Conservation (phyloP, 2,329 filamentous ascomycete species). For the Epichloe festucae region DNA sequence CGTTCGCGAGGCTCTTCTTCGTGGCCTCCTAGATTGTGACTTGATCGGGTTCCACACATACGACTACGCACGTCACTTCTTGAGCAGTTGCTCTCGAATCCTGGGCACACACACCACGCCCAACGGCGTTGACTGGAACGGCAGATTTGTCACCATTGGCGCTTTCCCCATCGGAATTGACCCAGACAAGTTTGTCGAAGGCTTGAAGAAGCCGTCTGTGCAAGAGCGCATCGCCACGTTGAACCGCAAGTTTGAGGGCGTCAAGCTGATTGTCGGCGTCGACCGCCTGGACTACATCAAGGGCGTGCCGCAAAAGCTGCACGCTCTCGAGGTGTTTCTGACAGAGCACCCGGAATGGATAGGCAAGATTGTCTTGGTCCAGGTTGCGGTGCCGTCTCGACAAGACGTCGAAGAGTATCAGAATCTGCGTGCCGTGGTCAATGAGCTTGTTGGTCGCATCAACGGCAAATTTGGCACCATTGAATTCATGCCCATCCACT, state of each 20-base stretch:
- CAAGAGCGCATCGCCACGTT: slow-evolving; percentile 76
- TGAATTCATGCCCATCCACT: slow-evolving; percentile 98
- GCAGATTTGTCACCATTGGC: slow-evolving; percentile 78
- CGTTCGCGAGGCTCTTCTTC: slow-evolving; percentile 76
- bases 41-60: slow-evolving; percentile 97
- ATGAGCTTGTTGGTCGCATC: slow-evolving; percentile 91
- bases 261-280: slow-evolving; percentile 93
- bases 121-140: slow-evolving; percentile 83
- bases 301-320: slow-evolving; percentile 92
- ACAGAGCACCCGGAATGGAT: slow-evolving; percentile 98
- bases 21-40: slow-evolving; percentile 84
- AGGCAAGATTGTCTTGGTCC: slow-evolving; percentile 89
- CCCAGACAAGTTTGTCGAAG: slow-evolving; percentile 89
- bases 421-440: slow-evolving; percentile 87
- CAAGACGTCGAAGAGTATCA: slow-evolving; percentile 98
- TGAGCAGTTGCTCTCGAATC: slow-evolving; percentile 93
- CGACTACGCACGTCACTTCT: slow-evolving; percentile 95
- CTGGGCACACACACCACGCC: slow-evolving; percentile 70
- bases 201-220: slow-evolving; percentile 71
- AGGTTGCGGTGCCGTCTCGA: slow-evolving; percentile 87
- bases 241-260: slow-evolving; percentile 83
- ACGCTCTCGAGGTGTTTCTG: slow-evolving; percentile 90
- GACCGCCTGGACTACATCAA: slow-evolving; percentile 98
- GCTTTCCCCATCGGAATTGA: slow-evolving; percentile 98
- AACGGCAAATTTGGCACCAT: slow-evolving; percentile 95